Evolutionary conservation across 371 early-diverging fungal species (phyloP).

Genomic region (Apophysomyces ossiformis): DNA sequence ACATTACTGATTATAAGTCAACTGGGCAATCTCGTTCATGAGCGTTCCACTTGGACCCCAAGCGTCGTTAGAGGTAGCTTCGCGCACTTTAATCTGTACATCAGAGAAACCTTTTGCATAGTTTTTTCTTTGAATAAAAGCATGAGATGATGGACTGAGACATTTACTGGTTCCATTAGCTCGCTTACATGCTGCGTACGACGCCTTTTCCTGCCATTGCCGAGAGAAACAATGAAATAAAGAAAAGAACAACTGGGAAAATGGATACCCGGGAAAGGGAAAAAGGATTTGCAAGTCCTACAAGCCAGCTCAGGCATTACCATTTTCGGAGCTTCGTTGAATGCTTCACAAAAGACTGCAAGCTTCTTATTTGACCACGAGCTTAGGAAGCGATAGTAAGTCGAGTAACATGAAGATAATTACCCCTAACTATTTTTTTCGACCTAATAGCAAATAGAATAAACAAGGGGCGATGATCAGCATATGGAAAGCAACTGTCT

Average conservation of each 20-base stretch:
- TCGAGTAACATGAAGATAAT: not conserved
- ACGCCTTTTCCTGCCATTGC: conserved; percentile 53
- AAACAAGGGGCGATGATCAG: too few relatives aligned
- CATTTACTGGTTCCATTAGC: not conserved
- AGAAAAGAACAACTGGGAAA: conserved; percentile 3
- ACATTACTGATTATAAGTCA: conserved; percentile 82
- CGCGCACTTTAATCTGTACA: conserved; percentile 90
- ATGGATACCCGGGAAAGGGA: conserved; percentile 1
- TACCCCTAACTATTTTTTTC: not conserved
- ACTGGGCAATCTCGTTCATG: conserved; percentile 87
- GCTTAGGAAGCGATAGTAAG: not conserved
- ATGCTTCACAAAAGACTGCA: not conserved
- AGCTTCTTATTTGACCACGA: conserved; percentile 1
- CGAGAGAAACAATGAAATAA: not conserved
- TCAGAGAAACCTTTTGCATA: conserved; percentile 93
- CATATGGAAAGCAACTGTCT: too few relatives aligned
- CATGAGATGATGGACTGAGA: conserved; percentile 7
- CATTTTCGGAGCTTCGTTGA: conserved; percentile 4
- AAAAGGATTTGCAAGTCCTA: conserved; percentile 10
- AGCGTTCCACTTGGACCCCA: conserved; percentile 78
- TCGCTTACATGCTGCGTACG: conserved; percentile 51
- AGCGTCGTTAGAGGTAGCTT: conserved; percentile 92
- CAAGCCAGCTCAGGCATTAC: not conserved
- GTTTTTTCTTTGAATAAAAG: conserved; percentile 79
- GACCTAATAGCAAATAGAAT: too few relatives aligned